Percentiles rank a stretch among this genome's conserved stretches.
Conservation (phyloP, 2,329 filamentous ascomycete species). For the Cladorrhinum sp. region DNA sequence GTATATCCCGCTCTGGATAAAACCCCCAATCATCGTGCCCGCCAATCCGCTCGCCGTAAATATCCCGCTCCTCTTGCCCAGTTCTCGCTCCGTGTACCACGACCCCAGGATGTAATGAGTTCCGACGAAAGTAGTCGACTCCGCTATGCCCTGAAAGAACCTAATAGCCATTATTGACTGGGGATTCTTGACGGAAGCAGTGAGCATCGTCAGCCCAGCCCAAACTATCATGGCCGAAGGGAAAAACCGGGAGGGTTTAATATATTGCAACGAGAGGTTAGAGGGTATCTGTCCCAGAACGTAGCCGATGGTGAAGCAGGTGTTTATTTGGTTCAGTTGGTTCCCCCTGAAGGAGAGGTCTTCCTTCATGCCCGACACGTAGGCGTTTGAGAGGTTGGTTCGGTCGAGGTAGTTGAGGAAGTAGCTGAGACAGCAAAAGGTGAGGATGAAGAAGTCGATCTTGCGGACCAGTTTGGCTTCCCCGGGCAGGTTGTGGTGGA, state of each 20-base stretch:
- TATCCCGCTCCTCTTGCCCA: slow-evolving; percentile 59
- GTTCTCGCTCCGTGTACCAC: slow-evolving; percentile 60
- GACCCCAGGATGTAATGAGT: slow-evolving; percentile 59
- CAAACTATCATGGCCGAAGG: slow-evolving; percentile 62
- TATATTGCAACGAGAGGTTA: slow-evolving; percentile 60
- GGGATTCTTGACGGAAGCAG: slow-evolving; percentile 49
- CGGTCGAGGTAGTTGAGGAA: slow-evolving; percentile 55
- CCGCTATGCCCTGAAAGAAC: slow-evolving; percentile 54
- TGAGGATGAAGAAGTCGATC: slow-evolving; percentile 63
- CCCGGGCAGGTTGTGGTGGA: slow-evolving; percentile 34
- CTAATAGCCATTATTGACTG: slow-evolving; percentile 59
- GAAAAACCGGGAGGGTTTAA: slow-evolving; percentile 62
- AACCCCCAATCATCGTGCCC: slow-evolving; percentile 60
- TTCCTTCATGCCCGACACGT: slow-evolving; percentile 53
- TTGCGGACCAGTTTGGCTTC: slow-evolving; percentile 51
- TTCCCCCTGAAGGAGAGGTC: slow-evolving; percentile 47
- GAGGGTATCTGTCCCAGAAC: slow-evolving; percentile 59
- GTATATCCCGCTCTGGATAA: slow-evolving; percentile 56
- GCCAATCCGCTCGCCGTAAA: slow-evolving; percentile 59
- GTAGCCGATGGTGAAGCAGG: slow-evolving; percentile 46
- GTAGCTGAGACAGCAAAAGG: slow-evolving; percentile 60
- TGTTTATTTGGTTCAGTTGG: slow-evolving; percentile 53
- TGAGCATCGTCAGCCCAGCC: slow-evolving; percentile 62
- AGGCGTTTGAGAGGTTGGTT: slow-evolving; percentile 52
- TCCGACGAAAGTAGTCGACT: slow-evolving; percentile 56